phyloP scores from a whole-genome alignment of 306 rosid genomes.

The Gleditsia sinensis region DNA sequence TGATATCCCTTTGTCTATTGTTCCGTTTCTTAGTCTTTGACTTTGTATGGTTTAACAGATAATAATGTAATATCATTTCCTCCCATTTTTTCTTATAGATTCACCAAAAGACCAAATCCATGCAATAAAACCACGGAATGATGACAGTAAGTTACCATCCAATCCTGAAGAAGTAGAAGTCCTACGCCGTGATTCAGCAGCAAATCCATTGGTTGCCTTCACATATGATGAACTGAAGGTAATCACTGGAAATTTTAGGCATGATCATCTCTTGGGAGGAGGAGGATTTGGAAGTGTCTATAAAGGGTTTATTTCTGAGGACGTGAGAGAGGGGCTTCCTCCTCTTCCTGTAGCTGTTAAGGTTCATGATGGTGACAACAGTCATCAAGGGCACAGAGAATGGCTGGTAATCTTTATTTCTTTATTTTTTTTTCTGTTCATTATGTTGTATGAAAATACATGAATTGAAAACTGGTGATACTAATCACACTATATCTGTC shows the following conservation, averaged over 20 bases:
- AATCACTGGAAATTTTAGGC: slow-evolving; percentile 81
- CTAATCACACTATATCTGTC: neutral
- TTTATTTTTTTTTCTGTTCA: slow-evolving; percentile 6
- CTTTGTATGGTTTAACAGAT: neutral
- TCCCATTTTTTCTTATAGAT: slow-evolving; percentile 49
- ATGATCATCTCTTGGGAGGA: slow-evolving; percentile 81
- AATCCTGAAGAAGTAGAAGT: slow-evolving; percentile 96
- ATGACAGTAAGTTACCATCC: slow-evolving; percentile 70
- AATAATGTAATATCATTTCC: slow-evolving; percentile 17
- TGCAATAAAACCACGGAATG: slow-evolving; percentile 45
- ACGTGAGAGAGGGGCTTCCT: slow-evolving; percentile 66
- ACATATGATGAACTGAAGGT: slow-evolving; percentile 69
- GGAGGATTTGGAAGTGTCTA: slow-evolving; percentile 99
- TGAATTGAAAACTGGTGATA: slow-evolving; percentile 4
- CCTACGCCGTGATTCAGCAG: slow-evolving; percentile 80
- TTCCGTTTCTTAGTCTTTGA: neutral
- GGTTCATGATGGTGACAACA: slow-evolving; percentile 96
- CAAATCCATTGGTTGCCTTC: slow-evolving; percentile 85
- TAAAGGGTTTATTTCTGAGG: slow-evolving; percentile 86
- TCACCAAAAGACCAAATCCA: slow-evolving; percentile 60
- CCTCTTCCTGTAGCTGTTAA: slow-evolving; percentile 84
- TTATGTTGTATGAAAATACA: neutral
- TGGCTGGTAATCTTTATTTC: slow-evolving; percentile 82
- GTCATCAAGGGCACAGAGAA: slow-evolving; percentile 97
- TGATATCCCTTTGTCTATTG: neutral